Evolutionary conservation across 148 eudicot species (phyloP).

Genomic region (Vaccinium darrowii): DNA sequence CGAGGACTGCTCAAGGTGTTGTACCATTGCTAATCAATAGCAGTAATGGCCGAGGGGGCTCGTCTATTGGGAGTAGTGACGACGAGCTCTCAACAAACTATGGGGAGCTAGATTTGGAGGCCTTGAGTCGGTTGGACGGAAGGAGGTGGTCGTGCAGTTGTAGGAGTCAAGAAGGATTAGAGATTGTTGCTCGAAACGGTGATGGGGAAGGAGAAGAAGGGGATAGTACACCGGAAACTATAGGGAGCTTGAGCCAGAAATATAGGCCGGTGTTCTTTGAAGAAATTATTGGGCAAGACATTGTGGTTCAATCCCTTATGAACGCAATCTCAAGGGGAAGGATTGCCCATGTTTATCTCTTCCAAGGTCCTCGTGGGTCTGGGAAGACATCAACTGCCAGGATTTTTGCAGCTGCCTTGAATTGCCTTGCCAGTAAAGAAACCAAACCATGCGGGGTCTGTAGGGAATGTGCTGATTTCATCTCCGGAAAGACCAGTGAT

Average conservation of each 20-base stretch:
- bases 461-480: constrained; percentile 69
- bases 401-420: constrained; percentile 85
- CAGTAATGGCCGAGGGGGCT: constrained; percentile 50
- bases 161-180: constrained; percentile 73
- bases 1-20: constrained; percentile 54
- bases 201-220: constrained; percentile 63
- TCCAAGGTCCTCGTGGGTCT: constrained; percentile 99
- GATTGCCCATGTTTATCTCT: constrained; percentile 82
- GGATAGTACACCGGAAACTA: constrained; percentile 62
- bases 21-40: constrained; percentile 69
- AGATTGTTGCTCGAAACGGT: constrained; percentile 48
- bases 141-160: constrained; percentile 91
- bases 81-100: constrained; percentile 75
- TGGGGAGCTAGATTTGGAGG: constrained; percentile 91
- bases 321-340: constrained; percentile 70
- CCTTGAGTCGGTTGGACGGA: constrained; percentile 86
- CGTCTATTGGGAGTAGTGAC: constrained; percentile 65
- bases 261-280: constrained; percentile 88
- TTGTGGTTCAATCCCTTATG: constrained; percentile 81
- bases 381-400: constrained; percentile 89
- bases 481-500: constrained; percentile 66
- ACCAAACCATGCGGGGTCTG: constrained; percentile 91
- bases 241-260: constrained; percentile 77
- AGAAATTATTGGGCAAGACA: constrained; percentile 79
- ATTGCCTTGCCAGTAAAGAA: constrained; percentile 84